Evolutionary conservation across 2,329 filamentous ascomycete genomes (phyloP).

Genomic region (Fusarium liriodendri): DNA sequence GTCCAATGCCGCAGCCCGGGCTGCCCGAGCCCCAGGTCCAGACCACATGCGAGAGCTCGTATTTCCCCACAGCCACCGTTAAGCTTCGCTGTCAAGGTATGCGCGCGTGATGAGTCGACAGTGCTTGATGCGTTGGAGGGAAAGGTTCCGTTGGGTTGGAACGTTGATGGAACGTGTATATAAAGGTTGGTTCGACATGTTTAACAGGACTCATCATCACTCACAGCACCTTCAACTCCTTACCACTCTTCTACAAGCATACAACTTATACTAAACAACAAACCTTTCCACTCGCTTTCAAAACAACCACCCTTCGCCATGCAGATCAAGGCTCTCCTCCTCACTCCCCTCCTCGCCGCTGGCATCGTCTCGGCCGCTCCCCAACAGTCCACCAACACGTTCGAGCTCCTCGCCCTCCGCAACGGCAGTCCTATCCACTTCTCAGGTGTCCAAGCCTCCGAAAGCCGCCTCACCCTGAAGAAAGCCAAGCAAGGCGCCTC

Average conservation of each 20-base stretch:
- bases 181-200: conserved; percentile 12
- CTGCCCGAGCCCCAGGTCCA: background rate
- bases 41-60: background rate
- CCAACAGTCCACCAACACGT: conserved; percentile 48
- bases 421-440: conserved; percentile 63
- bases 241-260: background rate
- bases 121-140: background rate
- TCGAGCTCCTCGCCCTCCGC: conserved; percentile 62
- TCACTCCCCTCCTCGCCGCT: conserved; percentile 41
- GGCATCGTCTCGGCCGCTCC: conserved; percentile 45
- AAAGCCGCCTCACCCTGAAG: conserved; percentile 57
- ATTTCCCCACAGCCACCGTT: background rate
- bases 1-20: background rate
- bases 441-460: conserved; percentile 56
- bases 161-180: conserved; percentile 7
- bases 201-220: background rate
- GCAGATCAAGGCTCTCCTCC: conserved; percentile 44
- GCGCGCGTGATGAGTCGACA: background rate
- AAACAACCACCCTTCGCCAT: conserved; percentile 33
- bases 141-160: background rate
- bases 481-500: conserved; percentile 58
- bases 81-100: background rate
- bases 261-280: background rate
- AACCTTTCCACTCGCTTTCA: background rate
- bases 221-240: background rate